Percentiles rank a stretch among this genome's conserved stretches.
Evolutionary conservation across 2,329 filamentous ascomycete species (phyloP).

Genomic region (Dactylella cylindrospora): DNA sequence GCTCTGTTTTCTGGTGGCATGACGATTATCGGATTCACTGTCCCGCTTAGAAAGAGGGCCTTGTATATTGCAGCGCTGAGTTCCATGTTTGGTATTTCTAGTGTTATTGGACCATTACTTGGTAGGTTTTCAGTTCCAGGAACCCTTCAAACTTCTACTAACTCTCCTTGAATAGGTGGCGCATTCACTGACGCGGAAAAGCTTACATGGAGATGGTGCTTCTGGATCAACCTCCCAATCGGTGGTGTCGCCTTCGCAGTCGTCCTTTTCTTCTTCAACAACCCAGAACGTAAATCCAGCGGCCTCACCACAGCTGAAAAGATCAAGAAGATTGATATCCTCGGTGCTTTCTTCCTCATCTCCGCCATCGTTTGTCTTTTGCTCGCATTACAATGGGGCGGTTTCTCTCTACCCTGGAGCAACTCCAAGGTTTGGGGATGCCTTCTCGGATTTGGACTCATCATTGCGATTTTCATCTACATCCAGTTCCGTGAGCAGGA

Average conservation of each 20-base stretch:
- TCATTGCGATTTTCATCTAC: conserved; percentile 50
- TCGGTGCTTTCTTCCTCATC: conserved; percentile 51
- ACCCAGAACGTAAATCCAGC: conserved; percentile 47
- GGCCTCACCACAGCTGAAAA: conserved; percentile 46
- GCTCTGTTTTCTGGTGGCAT: conserved; percentile 57
- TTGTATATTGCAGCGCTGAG: conserved; percentile 49
- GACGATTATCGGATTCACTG: conserved; percentile 53
- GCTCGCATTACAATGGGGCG: conserved; percentile 51
- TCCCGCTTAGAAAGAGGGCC: conserved; percentile 49
- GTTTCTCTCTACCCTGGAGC: conserved; percentile 49
- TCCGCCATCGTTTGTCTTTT: conserved; percentile 50
- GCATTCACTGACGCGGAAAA: conserved; percentile 52
- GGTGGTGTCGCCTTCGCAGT: conserved; percentile 52
- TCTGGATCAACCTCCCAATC: conserved; percentile 55
- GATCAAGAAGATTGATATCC: conserved; percentile 51
- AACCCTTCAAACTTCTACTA: background rate
- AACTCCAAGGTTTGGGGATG: conserved; percentile 41
- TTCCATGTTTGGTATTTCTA: conserved; percentile 57
- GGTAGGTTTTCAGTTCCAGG: conserved; percentile 51
- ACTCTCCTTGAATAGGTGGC: conserved; percentile 7
- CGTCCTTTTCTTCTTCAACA: conserved; percentile 52
- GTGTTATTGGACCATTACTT: conserved; percentile 57
- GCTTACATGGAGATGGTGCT: conserved; percentile 58
- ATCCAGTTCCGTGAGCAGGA: conserved; percentile 51
- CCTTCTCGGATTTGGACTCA: conserved; percentile 47